Evolutionary conservation across 2,329 filamentous ascomycete species (phyloP), one percentile per base, ranked within the genome.

Genomic region (Botryotinia globosa): DNA sequence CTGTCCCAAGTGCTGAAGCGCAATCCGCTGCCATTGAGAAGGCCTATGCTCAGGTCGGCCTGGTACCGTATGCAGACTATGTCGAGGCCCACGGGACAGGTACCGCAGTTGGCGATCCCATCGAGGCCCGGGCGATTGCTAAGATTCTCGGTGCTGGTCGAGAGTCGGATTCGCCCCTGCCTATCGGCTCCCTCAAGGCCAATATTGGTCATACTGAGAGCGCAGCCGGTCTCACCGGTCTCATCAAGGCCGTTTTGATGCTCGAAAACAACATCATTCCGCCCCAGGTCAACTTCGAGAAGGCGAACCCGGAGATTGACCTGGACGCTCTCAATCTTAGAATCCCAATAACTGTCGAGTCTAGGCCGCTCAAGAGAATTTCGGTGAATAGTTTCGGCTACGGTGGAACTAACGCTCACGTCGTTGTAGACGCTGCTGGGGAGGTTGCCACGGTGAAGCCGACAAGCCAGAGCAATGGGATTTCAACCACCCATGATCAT

Each of bases 361-460:
- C 37, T 10, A 45, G 58, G 5, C 37, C 66, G 64, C 86, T 85
- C 80, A 83, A 83, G 73, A 84, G 83, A 75, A 81, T 85, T 73
- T 86, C 84, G 73, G 68, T 79, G 18, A 79, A 79, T 61, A 74
- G 70, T 16, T 79, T 77, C 64, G 78, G 78, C 20, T 76, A 76
- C 39, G 78, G 78, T 12, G 78, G 77, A 2, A 71, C 76, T 1
- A 79, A 79, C 74, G 80, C 79, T 1, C 82, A 84, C 74, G 80
- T 72, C 16, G 71, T 74, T n/a, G n/a, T 54, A n/a, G 20, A 66
- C 45, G 48, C n/a, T 29, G 44, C 63, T 8, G 29, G 25, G n/a
- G 63, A 37, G 34, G 39, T 42, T 42, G 45, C 32, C 61, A 42
- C n/a, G 29, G 42, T 44, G 42, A 44, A 44, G 42, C 42, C 42